phyloP scores from a whole-genome alignment of 2,329 filamentous ascomycete genomes.

The Rhynchosporium graminicola region DNA sequence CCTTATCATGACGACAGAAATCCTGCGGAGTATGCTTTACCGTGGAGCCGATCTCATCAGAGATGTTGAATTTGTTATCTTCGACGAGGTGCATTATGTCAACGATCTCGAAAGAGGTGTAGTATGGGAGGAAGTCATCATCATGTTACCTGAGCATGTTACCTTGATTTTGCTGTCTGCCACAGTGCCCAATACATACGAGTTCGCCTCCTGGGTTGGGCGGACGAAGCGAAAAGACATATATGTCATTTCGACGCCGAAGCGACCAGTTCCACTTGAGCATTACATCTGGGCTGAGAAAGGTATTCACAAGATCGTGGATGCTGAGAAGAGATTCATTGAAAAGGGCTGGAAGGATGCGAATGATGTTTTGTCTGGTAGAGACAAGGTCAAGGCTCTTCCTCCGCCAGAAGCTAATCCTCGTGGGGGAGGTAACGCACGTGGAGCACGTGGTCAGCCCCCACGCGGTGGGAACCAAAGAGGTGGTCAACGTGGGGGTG shows the following conservation, averaged over 20 bases:
- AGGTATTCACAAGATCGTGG: slow-evolving; percentile 90
- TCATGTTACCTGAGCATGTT: slow-evolving; percentile 97
- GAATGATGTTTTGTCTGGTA: slow-evolving; percentile 77
- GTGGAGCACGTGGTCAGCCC: slow-evolving; percentile 57
- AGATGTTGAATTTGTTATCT: slow-evolving; percentile 98
- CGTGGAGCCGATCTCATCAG: slow-evolving; percentile 92
- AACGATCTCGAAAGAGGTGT: slow-evolving; percentile 95
- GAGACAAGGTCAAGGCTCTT: slow-evolving; percentile 69
- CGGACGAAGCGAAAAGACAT: slow-evolving; percentile 98
- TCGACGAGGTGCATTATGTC: slow-evolving; percentile 98
- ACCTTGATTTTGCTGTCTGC: slow-evolving; percentile 93
- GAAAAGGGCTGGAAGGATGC: slow-evolving; percentile 95
- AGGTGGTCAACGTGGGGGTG: slow-evolving; percentile 53
- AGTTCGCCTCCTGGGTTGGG: slow-evolving; percentile 98
- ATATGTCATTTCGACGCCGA: slow-evolving; percentile 96
- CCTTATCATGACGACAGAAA: slow-evolving; percentile 99
- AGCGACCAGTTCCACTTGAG: slow-evolving; percentile 90
- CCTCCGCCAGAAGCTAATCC: slow-evolving; percentile 42
- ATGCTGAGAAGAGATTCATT: slow-evolving; percentile 86
- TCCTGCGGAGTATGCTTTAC: slow-evolving; percentile 97
- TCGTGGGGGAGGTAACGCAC: slow-evolving; percentile 51
- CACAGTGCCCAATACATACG: slow-evolving; percentile 94
- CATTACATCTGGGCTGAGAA: slow-evolving; percentile 97
- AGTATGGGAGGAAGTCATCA: slow-evolving; percentile 99
- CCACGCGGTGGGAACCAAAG: slow-evolving; percentile 52